Conservation (phyloP, 2,329 filamentous ascomycete genomes). For the Pseudogymnoascus destructans region DNA sequence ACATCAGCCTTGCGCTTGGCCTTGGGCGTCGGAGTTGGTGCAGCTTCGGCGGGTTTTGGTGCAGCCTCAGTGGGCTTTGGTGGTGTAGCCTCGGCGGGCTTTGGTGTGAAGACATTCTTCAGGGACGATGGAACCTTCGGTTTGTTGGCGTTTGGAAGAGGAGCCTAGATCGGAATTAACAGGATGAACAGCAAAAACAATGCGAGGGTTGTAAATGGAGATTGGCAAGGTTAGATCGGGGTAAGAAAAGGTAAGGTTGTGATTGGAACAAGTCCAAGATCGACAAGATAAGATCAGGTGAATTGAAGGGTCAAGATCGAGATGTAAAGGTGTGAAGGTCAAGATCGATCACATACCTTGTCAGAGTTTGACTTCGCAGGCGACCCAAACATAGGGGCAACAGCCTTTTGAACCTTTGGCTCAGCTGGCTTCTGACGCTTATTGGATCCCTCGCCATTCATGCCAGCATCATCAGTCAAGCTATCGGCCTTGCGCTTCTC, state of each 20-base stretch:
- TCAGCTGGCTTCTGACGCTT: slow-evolving; percentile 17
- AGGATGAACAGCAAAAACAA: not conserved
- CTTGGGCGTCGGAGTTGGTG: slow-evolving; percentile 12
- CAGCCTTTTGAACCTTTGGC: not conserved
- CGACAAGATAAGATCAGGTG: not conserved
- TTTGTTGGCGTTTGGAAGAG: slow-evolving; percentile 7
- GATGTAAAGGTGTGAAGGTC: not conserved
- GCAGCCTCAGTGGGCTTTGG: not conserved
- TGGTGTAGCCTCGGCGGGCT: slow-evolving; percentile 7
- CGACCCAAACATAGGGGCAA: not conserved
- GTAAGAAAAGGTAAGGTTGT: not conserved
- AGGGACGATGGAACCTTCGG: not conserved
- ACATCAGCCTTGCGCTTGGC: slow-evolving; percentile 24
- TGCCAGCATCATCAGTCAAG: slow-evolving; percentile 13
- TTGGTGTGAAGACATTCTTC: slow-evolving; percentile 8
- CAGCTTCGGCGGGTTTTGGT: not conserved
- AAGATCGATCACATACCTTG: not conserved
- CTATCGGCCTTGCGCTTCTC: slow-evolving; percentile 18
- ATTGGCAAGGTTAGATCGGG: not conserved
- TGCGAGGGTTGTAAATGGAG: not conserved
- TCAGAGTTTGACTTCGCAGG: not conserved
- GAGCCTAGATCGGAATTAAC: slow-evolving; percentile 4
- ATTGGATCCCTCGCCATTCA: slow-evolving; percentile 16
- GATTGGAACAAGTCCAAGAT: not conserved
- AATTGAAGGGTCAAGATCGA: not conserved